Evolutionary conservation across 495 filamentous ascomycete species (phyloP), one percentile per base, ranked within the genome.

Genomic region (Aspergillus bertholletiae): DNA sequence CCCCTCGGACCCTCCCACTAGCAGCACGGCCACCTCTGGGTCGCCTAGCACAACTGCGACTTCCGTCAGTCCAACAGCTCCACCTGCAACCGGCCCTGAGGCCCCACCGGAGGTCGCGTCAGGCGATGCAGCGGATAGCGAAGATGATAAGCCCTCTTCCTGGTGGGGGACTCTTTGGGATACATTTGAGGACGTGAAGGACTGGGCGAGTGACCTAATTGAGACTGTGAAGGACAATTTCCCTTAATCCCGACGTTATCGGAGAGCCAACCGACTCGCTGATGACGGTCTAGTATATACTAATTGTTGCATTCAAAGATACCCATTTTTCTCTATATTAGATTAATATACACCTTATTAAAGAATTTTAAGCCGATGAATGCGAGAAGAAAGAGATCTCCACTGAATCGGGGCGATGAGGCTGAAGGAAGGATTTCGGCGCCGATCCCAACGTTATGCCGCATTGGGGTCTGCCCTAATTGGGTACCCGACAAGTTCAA

Each of bases 151-250:
- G n/a, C 55, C 47, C 3, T 24, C 63, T n/a, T 58, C 56, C 20
- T 74, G 72, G 72, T 71, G 72, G 70, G 58, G 58, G 0, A 57
- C 57, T 0, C 13, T 75, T 22, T 69, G 61, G 65, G 58, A 62
- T 28, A 75, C 71, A 40, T n/a, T 75, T 12, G 62, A 70, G 11
- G 66, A 68, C 0, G 39, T 67, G 8, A 74, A 74, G 51, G 53
- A 75, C 28, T 77, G 74, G 74, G 68, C 71, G 22, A 58, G 51
- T 8, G 68, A 72, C 41, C 23, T 75, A 34, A 60, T 71, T 12
- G 62, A 63, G 13, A 62, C 69, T 2, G 60, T 70, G 43, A 67
- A 74, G 43, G 74, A 72, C 47, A 67, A 71, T 35, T 64, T 68
- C 17, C 58, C 67, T 22, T 55, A 48, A 37, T 43, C 24, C 20